These are phyloP conservation scores for Combretum micranthum DNA, from an alignment of 345 rosid species.

Conservation along the genomic window DNA sequence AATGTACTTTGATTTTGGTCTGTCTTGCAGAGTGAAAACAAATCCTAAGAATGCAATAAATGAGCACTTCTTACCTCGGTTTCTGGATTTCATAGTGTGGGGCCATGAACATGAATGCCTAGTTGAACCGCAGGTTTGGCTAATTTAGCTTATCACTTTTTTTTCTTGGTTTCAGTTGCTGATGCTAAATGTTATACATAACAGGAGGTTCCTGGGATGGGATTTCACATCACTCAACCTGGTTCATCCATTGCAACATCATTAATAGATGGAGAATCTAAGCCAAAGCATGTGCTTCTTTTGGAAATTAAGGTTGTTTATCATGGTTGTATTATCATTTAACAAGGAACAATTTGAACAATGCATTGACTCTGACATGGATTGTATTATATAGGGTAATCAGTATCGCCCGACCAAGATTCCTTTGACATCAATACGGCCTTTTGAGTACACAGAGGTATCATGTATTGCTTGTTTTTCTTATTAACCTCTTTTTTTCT, in stretches of 20 bases:
- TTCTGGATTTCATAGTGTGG: slow-evolving; percentile 93
- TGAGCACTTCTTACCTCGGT: slow-evolving; percentile 94
- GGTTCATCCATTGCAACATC: slow-evolving; percentile 99
- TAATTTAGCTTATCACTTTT: slow-evolving; percentile 5
- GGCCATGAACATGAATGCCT: slow-evolving; percentile 99
- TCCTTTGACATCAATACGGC: slow-evolving; percentile 92
- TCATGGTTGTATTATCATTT: neutral
- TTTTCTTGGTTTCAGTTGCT: slow-evolving; percentile 16
- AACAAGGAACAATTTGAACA: neutral
- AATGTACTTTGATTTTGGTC: slow-evolving; percentile 1
- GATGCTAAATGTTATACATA: slow-evolving; percentile 27
- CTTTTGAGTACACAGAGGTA: slow-evolving; percentile 92
- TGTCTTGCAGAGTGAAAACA: slow-evolving; percentile 69
- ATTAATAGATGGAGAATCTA: slow-evolving; percentile 96
- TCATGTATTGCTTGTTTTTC: slow-evolving; percentile 5
- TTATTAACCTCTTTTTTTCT: neutral
- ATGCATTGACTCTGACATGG: slow-evolving; percentile 7
- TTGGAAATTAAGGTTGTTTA: slow-evolving; percentile 75
- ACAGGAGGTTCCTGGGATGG: slow-evolving; percentile 98
- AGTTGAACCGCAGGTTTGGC: slow-evolving; percentile 77
- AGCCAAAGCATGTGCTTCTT: slow-evolving; percentile 95
- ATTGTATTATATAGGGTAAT: slow-evolving; percentile 52
- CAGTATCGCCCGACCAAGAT: slow-evolving; percentile 97
- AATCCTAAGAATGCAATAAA: slow-evolving; percentile 97
- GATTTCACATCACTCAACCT: slow-evolving; percentile 98